Evolutionary conservation across 2,329 filamentous ascomycete genomes (phyloP).

Genomic region (Cladosporium phlei): DNA sequence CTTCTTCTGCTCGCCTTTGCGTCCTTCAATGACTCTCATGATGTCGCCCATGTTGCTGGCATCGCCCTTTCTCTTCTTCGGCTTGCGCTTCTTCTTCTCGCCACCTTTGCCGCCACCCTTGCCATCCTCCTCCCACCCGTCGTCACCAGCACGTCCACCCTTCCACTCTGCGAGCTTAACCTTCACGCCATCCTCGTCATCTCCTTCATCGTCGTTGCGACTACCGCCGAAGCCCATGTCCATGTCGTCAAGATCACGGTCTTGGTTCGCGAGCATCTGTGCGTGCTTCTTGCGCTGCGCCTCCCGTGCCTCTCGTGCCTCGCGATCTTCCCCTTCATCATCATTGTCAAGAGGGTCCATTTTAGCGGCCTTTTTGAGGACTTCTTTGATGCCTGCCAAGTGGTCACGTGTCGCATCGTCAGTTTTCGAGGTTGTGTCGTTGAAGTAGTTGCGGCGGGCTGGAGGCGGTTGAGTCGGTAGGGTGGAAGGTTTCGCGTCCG

Average conservation of each 20-base stretch:
- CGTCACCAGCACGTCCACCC: constrained; percentile 40
- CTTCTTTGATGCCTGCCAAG: constrained; percentile 29
- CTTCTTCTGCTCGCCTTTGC: constrained; percentile 25
- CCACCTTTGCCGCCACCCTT: constrained; percentile 56
- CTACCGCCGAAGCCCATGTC: constrained; percentile 92
- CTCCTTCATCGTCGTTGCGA: constrained; percentile 80
- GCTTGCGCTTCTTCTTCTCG: constrained; percentile 73
- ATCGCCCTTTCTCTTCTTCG: constrained; percentile 55
- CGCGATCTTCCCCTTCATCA: constrained; percentile 40
- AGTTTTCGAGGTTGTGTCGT: constrained; percentile 19
- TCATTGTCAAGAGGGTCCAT: constrained; percentile 44
- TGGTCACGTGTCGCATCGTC: constrained; percentile 20
- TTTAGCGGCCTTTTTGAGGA: constrained; percentile 66
- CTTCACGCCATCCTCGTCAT: constrained; percentile 47
- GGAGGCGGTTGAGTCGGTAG: constrained; percentile 8
- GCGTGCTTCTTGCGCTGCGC: constrained; percentile 59
- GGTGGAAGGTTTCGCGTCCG: neutral
- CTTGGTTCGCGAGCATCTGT: constrained; percentile 65
- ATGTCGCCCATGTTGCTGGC: constrained; percentile 31
- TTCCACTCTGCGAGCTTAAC: constrained; percentile 66
- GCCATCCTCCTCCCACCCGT: constrained; percentile 34
- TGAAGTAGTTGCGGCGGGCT: constrained; percentile 35
- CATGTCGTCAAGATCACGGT: constrained; percentile 82
- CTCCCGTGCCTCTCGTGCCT: constrained; percentile 27
- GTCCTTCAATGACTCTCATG: constrained; percentile 31